A percentile compares a stretch with the other conserved stretches of the same genome.
phyloP scores from a whole-genome alignment of 352 stramenopile species.

The Hyaloperonospora arabidopsidis region DNA sequence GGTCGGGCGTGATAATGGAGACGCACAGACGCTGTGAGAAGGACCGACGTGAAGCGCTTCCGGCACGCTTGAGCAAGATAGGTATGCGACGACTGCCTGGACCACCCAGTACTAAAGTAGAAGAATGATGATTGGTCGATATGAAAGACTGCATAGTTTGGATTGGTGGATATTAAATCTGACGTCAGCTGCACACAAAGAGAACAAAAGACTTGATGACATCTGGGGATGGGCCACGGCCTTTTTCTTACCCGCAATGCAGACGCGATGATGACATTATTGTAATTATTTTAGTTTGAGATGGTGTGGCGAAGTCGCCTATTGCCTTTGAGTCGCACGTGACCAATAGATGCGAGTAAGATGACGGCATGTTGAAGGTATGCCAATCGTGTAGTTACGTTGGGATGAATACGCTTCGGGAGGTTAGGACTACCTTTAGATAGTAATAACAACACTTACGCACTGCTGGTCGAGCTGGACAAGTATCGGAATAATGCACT shows the following conservation, averaged over 20 bases:
- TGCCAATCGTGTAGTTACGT: no score
- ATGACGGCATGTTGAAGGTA: no score
- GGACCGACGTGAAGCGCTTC: conserved; percentile 13
- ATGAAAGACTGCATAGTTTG: not conserved
- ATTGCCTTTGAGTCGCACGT: no score
- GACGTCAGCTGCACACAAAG: conserved; percentile 13
- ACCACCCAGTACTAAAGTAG: not conserved
- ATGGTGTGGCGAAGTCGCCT: no score
- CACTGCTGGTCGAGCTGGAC: no score
- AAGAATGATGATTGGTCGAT: conserved; percentile 22
- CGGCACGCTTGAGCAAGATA: conserved; percentile 5
- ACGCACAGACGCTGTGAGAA: conserved; percentile 13
- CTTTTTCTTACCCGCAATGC: not conserved
- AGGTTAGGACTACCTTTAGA: no score
- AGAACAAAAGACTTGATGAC: conserved; percentile 3
- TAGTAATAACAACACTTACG: no score
- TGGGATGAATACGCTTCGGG: no score
- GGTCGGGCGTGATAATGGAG: not conserved
- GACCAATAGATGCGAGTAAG: no score
- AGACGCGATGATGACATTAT: not conserved
- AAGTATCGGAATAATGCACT: no score
- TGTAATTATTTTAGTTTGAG: no score
- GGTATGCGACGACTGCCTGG: conserved; percentile 18
- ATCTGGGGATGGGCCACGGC: conserved; percentile 11
- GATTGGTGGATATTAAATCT: conserved; percentile 22